A percentile compares a stretch with the other conserved stretches of the same genome.
Conservation (phyloP, 305 asterid genomes). For the Solanum chacoense region DNA sequence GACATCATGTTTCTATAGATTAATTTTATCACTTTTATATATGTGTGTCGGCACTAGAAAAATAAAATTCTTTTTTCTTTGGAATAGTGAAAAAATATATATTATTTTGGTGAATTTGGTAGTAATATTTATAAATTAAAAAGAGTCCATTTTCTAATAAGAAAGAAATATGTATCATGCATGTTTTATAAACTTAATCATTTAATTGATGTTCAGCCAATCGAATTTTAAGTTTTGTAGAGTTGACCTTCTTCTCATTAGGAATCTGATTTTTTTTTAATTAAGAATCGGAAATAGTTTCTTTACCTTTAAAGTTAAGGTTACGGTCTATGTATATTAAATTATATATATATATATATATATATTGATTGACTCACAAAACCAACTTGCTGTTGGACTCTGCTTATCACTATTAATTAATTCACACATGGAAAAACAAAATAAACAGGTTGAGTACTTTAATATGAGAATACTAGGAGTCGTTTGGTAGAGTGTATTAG, state of each 20-base stretch:
- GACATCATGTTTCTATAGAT: not conserved
- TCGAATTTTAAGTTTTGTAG: not conserved
- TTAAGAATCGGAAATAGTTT: too few relatives aligned
- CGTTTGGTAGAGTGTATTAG: too few relatives aligned
- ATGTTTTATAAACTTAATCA: not conserved
- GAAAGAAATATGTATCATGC: not conserved
- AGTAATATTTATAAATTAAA: not conserved
- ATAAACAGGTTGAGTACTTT: not conserved
- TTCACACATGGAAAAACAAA: not conserved
- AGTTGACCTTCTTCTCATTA: not conserved
- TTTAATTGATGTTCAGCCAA: not conserved
- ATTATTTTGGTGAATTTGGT: not conserved
- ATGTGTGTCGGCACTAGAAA: not conserved
- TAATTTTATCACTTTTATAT: not conserved
- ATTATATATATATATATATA: too few relatives aligned
- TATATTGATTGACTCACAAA: not conserved
- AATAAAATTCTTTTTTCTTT: not conserved
- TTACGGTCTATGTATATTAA: accelerated
- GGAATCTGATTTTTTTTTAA: too few relatives aligned
- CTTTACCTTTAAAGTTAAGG: too few relatives aligned
- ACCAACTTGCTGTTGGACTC: not conserved
- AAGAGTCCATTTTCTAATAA: not conserved
- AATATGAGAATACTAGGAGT: not conserved
- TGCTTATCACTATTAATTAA: not conserved
- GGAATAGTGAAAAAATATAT: not conserved